These are phyloP conservation scores for Suhomyces terraborum DNA, from an alignment of 1,139 yeast genomes.

Conservation along the genomic window DNA sequence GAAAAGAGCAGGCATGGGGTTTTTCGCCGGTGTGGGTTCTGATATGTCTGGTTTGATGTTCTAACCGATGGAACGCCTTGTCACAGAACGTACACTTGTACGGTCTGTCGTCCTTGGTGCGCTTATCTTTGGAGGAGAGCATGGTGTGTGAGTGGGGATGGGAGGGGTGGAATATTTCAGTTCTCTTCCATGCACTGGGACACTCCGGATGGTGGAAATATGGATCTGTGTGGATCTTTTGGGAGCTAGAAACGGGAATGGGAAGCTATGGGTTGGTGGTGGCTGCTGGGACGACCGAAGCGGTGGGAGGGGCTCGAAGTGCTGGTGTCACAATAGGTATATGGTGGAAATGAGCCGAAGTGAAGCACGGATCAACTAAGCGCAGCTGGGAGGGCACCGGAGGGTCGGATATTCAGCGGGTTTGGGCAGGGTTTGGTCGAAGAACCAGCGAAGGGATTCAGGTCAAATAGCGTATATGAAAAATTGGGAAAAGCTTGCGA, in stretches of 20 bases:
- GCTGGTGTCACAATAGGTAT: no score
- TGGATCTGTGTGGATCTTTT: no score
- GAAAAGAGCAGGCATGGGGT: slow-evolving; percentile 85
- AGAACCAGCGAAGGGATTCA: neutral
- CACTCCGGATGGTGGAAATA: no score
- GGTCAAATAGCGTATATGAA: neutral
- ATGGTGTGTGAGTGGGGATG: neutral
- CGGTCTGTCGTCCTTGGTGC: slow-evolving; percentile 49
- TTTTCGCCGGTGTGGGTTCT: slow-evolving; percentile 96
- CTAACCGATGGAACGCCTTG: slow-evolving; percentile 88
- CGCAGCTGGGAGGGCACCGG: neutral
- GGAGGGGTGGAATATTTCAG: neutral
- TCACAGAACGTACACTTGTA: slow-evolving; percentile 91
- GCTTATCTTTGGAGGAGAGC: slow-evolving; percentile 16
- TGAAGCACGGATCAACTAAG: neutral
- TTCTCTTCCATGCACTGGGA: no score
- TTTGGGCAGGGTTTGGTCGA: neutral
- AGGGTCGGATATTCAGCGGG: neutral
- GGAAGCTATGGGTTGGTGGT: no score
- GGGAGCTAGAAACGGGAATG: no score
- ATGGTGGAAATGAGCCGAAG: no score
- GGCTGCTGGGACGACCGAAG: no score
- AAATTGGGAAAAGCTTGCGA: neutral
- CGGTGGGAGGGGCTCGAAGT: no score
- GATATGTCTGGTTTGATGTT: slow-evolving; percentile 92